These are phyloP conservation scores for Hypoxylon intermedium DNA, from an alignment of 495 filamentous ascomycete genomes.

Conservation along the genomic window DNA sequence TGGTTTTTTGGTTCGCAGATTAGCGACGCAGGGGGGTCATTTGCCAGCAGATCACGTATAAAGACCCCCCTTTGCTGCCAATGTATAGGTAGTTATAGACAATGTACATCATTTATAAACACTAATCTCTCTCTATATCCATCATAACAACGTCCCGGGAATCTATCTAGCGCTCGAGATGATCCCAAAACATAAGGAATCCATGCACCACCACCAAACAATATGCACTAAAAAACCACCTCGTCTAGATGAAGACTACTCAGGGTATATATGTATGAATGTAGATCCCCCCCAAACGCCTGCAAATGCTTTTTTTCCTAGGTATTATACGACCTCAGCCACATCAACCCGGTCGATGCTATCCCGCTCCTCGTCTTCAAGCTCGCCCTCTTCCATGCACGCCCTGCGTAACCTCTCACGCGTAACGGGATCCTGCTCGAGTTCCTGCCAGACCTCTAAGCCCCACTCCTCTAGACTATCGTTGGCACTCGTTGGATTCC, in stretches of 20 bases:
- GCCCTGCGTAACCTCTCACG: conserved; percentile 37
- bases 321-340: conserved; percentile 13
- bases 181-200: conserved; percentile 6
- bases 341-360: conserved; percentile 24
- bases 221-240: conserved; percentile 7
- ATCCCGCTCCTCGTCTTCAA: conserved; percentile 19
- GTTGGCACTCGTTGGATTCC: conserved; percentile 30
- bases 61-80: too few species aligned
- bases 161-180: conserved; percentile 16
- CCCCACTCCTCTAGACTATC: conserved; percentile 53
- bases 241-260: not conserved
- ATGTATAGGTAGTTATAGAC: too few species aligned
- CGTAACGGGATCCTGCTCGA: conserved; percentile 49
- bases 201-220: not conserved
- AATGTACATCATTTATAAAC: too few species aligned
- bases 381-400: conserved; percentile 23
- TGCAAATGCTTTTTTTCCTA: conserved; percentile 1
- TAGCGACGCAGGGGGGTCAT: too few species aligned
- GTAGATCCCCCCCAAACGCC: conserved; percentile 16
- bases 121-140: not conserved
- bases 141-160: conserved; percentile 5
- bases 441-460: conserved; percentile 55
- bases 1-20: too few species aligned
- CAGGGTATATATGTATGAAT: conserved; percentile 19
- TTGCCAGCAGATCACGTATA: too few species aligned